These are phyloP conservation scores for Chamaecrista fasciculata DNA, from an alignment of 306 rosid genomes.

Conservation along the genomic window DNA sequence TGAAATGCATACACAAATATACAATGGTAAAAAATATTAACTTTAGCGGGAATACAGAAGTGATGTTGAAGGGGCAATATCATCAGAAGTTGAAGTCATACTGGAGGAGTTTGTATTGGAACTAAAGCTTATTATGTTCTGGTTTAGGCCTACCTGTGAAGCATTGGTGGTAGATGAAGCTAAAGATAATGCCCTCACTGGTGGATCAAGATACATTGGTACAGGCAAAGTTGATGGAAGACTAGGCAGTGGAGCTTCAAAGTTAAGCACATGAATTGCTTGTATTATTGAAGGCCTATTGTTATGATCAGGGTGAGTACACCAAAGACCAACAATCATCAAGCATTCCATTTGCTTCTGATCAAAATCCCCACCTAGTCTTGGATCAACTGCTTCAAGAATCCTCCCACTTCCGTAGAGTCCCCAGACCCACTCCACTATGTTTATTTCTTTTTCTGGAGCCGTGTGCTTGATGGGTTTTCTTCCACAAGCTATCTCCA, in stretches of 20 bases:
- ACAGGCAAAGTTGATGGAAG: neutral
- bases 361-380: neutral
- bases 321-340: neutral
- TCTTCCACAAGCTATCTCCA: slow-evolving; percentile 41
- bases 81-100: slow-evolving; percentile 18
- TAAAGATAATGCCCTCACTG: neutral
- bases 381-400: neutral
- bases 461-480: neutral
- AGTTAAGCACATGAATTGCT: neutral
- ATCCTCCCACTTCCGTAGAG: neutral
- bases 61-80: slow-evolving; percentile 26
- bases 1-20: neutral
- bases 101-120: slow-evolving; percentile 21
- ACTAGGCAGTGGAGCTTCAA: neutral
- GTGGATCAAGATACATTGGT: neutral
- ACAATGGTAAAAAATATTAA: no score
- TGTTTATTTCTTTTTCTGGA: neutral
- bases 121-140: neutral
- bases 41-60: slow-evolving; percentile 23
- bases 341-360: neutral
- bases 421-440: neutral
- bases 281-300: neutral
- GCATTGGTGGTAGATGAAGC: slow-evolving; percentile 1
- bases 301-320: neutral
- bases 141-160: neutral